Percentiles rank a stretch among this genome's conserved stretches.
phyloP scores from a whole-genome alignment of 2,329 filamentous ascomycete genomes.

The Seiridium unicorne region DNA sequence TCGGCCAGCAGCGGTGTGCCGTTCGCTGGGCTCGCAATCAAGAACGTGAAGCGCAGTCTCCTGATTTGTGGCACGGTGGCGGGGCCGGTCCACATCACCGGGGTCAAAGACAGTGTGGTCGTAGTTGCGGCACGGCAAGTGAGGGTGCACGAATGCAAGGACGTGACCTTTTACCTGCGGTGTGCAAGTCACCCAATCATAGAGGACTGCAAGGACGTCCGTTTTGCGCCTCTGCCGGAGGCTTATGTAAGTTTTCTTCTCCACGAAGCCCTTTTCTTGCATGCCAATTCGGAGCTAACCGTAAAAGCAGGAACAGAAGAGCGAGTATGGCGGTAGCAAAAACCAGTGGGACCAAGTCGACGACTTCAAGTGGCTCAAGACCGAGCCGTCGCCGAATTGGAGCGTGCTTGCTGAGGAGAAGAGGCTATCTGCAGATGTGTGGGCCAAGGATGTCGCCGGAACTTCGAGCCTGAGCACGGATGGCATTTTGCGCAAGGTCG shows the following conservation, averaged over 20 bases:
- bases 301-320: conserved; percentile 15
- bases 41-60: conserved; percentile 67
- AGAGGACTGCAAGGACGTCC: conserved; percentile 77
- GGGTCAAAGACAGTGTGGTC: conserved; percentile 68
- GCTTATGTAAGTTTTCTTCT: conserved; percentile 58
- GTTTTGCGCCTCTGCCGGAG: conserved; percentile 74
- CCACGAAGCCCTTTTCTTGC: background rate
- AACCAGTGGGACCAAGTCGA: conserved; percentile 91
- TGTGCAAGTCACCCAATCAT: conserved; percentile 88
- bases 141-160: conserved; percentile 81
- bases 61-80: conserved; percentile 76
- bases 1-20: conserved; percentile 48
- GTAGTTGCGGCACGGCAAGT: conserved; percentile 84
- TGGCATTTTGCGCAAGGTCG: conserved; percentile 60
- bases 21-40: conserved; percentile 69
- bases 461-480: conserved; percentile 60
- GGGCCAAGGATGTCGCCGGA: conserved; percentile 67
- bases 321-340: conserved; percentile 26
- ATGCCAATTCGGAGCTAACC: background rate
- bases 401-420: conserved; percentile 61
- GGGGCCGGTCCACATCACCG: conserved; percentile 82
- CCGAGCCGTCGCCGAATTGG: conserved; percentile 87
- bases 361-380: conserved; percentile 96
- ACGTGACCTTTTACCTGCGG: conserved; percentile 81
- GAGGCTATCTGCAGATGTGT: conserved; percentile 60